phyloP scores from a whole-genome alignment of 371 early-diverging fungal genomes.

The Apophysomyces variabilis region DNA sequence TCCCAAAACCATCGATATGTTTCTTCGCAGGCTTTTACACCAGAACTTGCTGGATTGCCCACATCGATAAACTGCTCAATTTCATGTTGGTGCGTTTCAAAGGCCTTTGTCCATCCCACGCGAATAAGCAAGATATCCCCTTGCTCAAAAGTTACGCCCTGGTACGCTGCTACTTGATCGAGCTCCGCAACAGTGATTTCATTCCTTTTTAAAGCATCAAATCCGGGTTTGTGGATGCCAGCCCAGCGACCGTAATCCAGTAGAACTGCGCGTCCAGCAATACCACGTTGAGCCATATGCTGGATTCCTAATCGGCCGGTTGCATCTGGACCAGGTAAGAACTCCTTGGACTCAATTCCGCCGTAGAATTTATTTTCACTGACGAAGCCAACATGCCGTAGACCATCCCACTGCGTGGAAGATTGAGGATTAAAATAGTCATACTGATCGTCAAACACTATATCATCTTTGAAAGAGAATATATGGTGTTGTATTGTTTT shows the following conservation, averaged over 20 bases:
- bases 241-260: conserved; percentile 52
- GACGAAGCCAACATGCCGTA: conserved; percentile 38
- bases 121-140: conserved; percentile 51
- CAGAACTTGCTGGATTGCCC: conserved; percentile 26
- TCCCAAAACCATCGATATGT: conserved; percentile 51
- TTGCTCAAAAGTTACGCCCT: conserved; percentile 37
- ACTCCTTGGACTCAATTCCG: conserved; percentile 26
- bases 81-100: conserved; percentile 9
- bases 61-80: conserved; percentile 14
- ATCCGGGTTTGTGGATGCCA: conserved; percentile 23
- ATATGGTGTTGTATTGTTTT: conserved; percentile 26
- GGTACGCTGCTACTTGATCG: conserved; percentile 37
- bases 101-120: conserved; percentile 42
- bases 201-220: conserved; percentile 34
- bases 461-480: conserved; percentile 14
- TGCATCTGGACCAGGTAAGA: conserved; percentile 17
- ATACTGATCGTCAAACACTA: conserved; percentile 44
- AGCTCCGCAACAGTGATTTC: conserved; percentile 44
- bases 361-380: conserved; percentile 35
- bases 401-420: conserved; percentile 51
- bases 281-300: conserved; percentile 48
- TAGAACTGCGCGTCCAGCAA: conserved; percentile 49
- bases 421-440: conserved; percentile 44
- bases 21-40: conserved; percentile 47
- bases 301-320: conserved; percentile 43